A percentile compares a stretch with the other conserved stretches of the same genome.
phyloP scores from a whole-genome alignment of 176 grass and related monocot species.

The Saccharum officinarum region DNA sequence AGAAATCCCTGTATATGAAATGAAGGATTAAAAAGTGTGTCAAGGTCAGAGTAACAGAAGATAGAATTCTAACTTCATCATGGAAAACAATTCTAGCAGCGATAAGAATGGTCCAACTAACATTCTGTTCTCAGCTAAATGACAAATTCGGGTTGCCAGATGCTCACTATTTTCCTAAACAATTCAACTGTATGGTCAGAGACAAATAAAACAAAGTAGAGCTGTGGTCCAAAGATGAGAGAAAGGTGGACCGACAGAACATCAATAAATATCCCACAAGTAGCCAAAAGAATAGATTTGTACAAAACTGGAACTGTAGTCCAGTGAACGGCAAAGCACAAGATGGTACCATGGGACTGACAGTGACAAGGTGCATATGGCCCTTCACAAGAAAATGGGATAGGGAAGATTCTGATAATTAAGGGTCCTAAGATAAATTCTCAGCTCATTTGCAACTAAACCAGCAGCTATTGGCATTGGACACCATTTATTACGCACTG shows the following conservation, averaged over 20 bases:
- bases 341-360: constrained; percentile 24
- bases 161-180: background rate
- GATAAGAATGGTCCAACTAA: background rate
- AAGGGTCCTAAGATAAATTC: background rate
- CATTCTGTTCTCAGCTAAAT: constrained; percentile 30
- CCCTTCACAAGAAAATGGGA: background rate
- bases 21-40: constrained; percentile 12
- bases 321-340: constrained; percentile 11
- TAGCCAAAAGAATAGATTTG: background rate
- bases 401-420: background rate
- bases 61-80: background rate
- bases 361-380: constrained; percentile 1
- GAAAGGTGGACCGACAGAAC: background rate
- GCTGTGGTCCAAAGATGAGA: background rate
- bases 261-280: constrained; percentile 15
- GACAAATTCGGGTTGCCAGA: constrained; percentile 10
- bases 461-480: background rate
- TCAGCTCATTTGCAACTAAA: background rate
- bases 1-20: constrained; percentile 31
- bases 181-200: background rate
- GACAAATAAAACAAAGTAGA: constrained; percentile 13
- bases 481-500: background rate
- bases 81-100: background rate
- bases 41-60: background rate
- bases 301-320: background rate